Evolutionary conservation across 2,329 filamentous ascomycete genomes (phyloP), one percentile per base, ranked within the genome.

Genomic region (Phialophora chinensis): DNA sequence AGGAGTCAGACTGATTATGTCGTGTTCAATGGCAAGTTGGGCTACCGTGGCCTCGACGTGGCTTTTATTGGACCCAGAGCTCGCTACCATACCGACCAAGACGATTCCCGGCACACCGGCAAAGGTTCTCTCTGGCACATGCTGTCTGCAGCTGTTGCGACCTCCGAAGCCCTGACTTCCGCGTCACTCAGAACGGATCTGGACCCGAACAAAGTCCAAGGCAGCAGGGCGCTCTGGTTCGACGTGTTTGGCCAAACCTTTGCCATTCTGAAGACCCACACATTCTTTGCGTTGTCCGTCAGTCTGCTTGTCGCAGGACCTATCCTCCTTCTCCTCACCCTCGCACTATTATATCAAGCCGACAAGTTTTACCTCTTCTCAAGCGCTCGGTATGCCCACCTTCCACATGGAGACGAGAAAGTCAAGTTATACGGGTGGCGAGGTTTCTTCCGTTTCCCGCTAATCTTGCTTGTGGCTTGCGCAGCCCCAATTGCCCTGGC

Each of bases 281-380:
- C 91, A 7, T 84, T 98, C 65, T 98, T 98, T 78, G 93, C 92
- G 3, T 88, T 95, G 79, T 93, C 92, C 4, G 85, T 98, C 31
- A 91, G 91, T 0, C 79, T 98, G 12, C 86, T 98, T 23, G 89
- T 96, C 23, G 89, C 89, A 23, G 88, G 90, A 0, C 94, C 94
- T 0, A 76, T 98, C 54, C 80, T 90, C 2, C 81, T 98, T 27
- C 82, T 92, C 14, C 75, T 88, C 2, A 82, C 94, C 1, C 88
- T 90, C 7, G 87, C 91, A 65, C 75, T 91, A 29, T 83, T 98
- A 3, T 83, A 86, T 53, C 87, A 87, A 66, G 81, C 84, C 8
- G 92, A 93, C 77, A 97, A 92, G 80, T 92, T 93, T 80, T 99
- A 98, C 78, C 87, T 94, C 64, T 96, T 97, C 76, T 86, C 91